A percentile compares a stretch with the other conserved stretches of the same genome.
phyloP scores from a whole-genome alignment of 1,139 yeast species.

The Pichia sp. region DNA sequence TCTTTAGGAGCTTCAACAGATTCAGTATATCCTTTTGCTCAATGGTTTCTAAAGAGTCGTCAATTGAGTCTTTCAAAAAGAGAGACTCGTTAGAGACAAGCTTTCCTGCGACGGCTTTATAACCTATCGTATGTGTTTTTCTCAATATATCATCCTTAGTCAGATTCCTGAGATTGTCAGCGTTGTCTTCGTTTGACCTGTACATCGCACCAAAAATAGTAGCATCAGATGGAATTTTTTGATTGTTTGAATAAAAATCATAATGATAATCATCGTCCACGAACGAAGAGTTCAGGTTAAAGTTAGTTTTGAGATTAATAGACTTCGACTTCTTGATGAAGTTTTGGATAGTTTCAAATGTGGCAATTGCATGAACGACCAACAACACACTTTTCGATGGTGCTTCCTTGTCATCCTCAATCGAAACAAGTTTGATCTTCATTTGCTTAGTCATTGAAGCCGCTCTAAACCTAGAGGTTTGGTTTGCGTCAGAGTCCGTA shows the following conservation, averaged over 20 bases:
- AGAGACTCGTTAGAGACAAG: conserved; percentile 10
- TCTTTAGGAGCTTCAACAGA: conserved; percentile 49
- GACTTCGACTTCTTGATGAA: conserved; percentile 38
- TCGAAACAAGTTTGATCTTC: conserved; percentile 43
- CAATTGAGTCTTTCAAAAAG: conserved; percentile 28
- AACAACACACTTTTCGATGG: conserved; percentile 40
- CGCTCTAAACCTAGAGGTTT: conserved; percentile 32
- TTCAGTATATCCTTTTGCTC: conserved; percentile 41
- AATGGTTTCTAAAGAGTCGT: conserved; percentile 23
- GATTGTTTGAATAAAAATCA: conserved; percentile 59
- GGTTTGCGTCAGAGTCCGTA: conserved; percentile 17
- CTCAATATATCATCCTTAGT: conserved; percentile 33
- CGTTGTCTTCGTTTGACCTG: conserved; percentile 38
- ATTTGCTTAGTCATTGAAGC: conserved; percentile 70
- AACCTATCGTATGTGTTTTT: conserved; percentile 45
- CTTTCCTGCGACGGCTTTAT: conserved; percentile 35
- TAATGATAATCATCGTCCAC: conserved; percentile 32
- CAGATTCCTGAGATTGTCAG: conserved; percentile 27
- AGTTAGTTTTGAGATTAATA: conserved; percentile 1
- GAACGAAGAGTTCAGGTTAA: conserved; percentile 19
- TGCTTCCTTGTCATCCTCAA: conserved; percentile 29
- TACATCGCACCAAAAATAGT: conserved; percentile 79
- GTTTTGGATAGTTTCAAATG: conserved; percentile 63
- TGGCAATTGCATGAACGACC: conserved; percentile 86
- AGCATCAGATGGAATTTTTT: conserved; percentile 56